These are phyloP conservation scores for Triticum urartu DNA, from an alignment of 176 grass and related monocot species.

Conservation along the genomic window DNA sequence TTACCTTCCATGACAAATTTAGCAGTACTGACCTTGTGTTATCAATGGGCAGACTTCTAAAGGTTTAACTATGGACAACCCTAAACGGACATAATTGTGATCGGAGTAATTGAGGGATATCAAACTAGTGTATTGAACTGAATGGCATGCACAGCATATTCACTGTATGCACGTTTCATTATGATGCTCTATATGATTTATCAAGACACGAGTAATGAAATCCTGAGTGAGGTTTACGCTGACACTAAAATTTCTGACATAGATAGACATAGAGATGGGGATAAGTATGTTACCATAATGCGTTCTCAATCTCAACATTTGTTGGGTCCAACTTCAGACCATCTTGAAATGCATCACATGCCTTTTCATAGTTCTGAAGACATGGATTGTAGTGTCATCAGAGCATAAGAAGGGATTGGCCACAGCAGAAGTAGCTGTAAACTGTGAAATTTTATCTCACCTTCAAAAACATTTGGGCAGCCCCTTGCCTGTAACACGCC, in stretches of 20 bases:
- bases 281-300: conserved; percentile 3
- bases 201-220: neutral
- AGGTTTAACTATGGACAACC: no score
- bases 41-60: no score
- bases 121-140: no score
- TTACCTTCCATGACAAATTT: no score
- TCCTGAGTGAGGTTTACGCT: neutral
- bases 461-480: conserved; percentile 45
- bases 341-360: conserved; percentile 35
- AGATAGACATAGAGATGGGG: neutral
- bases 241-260: neutral
- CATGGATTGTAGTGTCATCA: neutral
- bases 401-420: no score
- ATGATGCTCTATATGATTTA: no score
- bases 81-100: no score
- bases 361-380: conserved; percentile 43
- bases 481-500: conserved; percentile 32
- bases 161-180: no score
- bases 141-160: no score
- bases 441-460: neutral
- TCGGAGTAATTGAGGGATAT: no score
- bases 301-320: conserved; percentile 5
- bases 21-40: no score
- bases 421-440: no score
- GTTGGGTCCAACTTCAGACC: conserved; percentile 29